Base-by-base conservation (phyloP, 108 stramenopile genomes). In the Parietichytrium sp. region DNA sequence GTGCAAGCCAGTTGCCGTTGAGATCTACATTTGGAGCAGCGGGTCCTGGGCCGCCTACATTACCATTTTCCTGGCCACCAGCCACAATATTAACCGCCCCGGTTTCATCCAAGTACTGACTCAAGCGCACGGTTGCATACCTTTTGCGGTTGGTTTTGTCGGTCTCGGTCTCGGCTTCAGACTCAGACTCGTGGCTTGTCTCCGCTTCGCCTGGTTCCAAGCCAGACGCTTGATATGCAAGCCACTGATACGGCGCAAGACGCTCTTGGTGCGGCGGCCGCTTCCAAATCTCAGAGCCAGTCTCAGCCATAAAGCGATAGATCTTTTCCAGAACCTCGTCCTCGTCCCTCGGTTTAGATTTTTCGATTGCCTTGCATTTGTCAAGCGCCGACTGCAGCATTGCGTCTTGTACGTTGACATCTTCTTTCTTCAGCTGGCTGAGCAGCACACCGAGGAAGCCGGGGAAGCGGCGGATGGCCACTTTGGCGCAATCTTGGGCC, bases 141-240 rank as follows among this genome's bases (percentile, higher is more conserved):
- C 20, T 10, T 72, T 36, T 42, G 33, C 61, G 61, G 33, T 10
- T 25, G 6, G 10, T 6, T 72, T 33, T 23, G 29, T 13, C 10
- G 33, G 42, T 13, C 7, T 72, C 61, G n/a, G 12, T 13, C 1
- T 72, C 61, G 42, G 29, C 20, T 33, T 33, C 38, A 12, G 42
- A n/a, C 10, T 6, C 42, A 20, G 45, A 45, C 10, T 72, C 61
- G 38, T 10, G 38, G n/a, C n/a, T 23, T 6, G 61, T 72, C 6
- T n/a, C n/a, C n/a, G n/a, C n/a, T n/a, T n/a, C n/a, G n/a, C n/a
- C n/a, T n/a, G n/a, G n/a, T n/a, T n/a, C n/a, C n/a, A n/a, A n/a
- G n/a, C n/a, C n/a, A n/a, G n/a, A n/a, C n/a, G 61, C 61, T 42
- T 72, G 61, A 72, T 45, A 72, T 0, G 61, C 61, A 7, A 72